Base-by-base conservation (phyloP, 768 basidiomycete species). In the Tricholomella constricta region DNA sequence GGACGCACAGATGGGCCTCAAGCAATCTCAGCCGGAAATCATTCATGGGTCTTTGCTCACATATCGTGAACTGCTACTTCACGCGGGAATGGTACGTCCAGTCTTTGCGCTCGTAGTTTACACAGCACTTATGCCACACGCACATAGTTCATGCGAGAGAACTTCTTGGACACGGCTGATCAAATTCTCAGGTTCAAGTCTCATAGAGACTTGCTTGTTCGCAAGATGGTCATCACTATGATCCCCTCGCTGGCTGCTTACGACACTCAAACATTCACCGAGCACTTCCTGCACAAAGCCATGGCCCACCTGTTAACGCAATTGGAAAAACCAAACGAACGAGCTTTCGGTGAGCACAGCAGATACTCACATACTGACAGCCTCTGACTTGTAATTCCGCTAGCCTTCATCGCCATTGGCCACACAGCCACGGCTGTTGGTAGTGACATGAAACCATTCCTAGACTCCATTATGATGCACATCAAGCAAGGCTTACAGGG, bases 391-490 rank as follows among this genome's bases (percentile, higher is more conserved):
- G 27, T 38, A n/a, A 26, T 42, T 42, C 9, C 43, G 41, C 10
- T 35, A 94, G 95, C 95, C 2, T 98, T 98, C 67, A 87, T 94
- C 60, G 95, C 97, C 2, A 94, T 99, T 56, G 97, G 97, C 0
- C 93, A 97, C 63, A 91, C 96, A 45, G 94, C 97, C 2, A 84
- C 85, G 37, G 89, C 91, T 44, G 91, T 98, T 19, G 87, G 87
- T 41, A 90, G 93, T 56, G 93, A 96, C 56, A 97, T 98, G 91
- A 94, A 95, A 64, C 87, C 87, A 0, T 99, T 97, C 69, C 80
- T 98, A 22, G 96, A 98, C 54, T 83, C 87, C 4, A 90, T 97
- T 54, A 92, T 98, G 83, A 66, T 73, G 48, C 87, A 91, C 48
- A 89, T 98, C 64, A 97, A 96, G 68, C 78, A 84, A 47, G 93